Evolutionary conservation across 768 basidiomycete species (phyloP), one percentile per base, ranked within the genome.

Genomic region (Auricularia sp.): DNA sequence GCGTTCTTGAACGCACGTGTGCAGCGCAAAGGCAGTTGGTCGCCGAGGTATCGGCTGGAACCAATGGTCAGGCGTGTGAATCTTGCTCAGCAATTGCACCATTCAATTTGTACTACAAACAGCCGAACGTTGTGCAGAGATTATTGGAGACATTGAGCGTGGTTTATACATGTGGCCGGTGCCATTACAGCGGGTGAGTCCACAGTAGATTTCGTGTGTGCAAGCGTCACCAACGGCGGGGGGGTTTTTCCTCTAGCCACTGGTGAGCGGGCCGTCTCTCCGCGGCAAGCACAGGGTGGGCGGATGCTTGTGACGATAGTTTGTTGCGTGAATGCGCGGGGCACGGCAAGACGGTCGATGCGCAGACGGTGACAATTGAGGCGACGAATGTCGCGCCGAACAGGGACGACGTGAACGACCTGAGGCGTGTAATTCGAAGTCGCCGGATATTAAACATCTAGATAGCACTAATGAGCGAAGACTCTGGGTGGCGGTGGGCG

Each of bases 381-480:
- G 88, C 89, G 73, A 90, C 76, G 75, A 90, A 91, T 3, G 91
- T 93, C 70, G 90, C 75, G 70, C 83, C 86, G 73, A 94, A 94
- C 68, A 93, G 85, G 39, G 87, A 83, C 7, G 92, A 85, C 67
- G 91, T 79, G 77, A 91, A 81, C 69, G 83, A 83, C 73, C 90
- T 89, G 21, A 65, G 69, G 42, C 64, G 65, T 8, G 66, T 64
- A n/a, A 65, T 58, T 62, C 71, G 68, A 33, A 72, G 21, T 21
- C 71, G 71, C 39, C 68, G 65, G 8, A 62, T 29, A 33, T 39
- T 36, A 51, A 36, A 42, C 56, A 64, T 66, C 42, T 63, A 21
- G 11, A 18, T 56, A 39, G 11, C 35, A 18, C n/a, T 34, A 29
- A 42, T 45, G 44, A 3, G 44, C 44, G 10, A 29, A 29, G 29